Percentiles rank a stretch among this genome's conserved stretches.
Conservation (phyloP, 192 early-diverging fungal genomes). For the Dimargaris verticillata region DNA sequence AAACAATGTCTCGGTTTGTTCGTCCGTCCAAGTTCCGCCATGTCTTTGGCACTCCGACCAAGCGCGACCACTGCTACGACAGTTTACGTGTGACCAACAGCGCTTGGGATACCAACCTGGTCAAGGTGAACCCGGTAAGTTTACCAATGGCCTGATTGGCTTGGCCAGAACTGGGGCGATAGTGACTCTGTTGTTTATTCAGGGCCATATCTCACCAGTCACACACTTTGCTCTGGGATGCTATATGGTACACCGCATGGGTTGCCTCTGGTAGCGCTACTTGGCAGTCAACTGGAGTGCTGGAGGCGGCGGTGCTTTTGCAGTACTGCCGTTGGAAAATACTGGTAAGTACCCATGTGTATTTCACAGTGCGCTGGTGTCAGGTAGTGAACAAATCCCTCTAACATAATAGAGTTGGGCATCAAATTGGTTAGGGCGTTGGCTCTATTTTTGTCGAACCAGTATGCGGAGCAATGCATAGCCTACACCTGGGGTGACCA, state of each 20-base stretch:
- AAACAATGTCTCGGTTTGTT: slow-evolving; percentile 59
- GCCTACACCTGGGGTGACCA: no score
- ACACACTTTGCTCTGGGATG: no score
- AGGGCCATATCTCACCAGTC: no score
- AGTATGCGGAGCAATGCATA: no score
- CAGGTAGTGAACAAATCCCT: no score
- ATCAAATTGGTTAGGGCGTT: no score
- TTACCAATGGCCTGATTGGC: not conserved
- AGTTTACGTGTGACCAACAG: slow-evolving; percentile 74
- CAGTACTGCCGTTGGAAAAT: slow-evolving; percentile 57
- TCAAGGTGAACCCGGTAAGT: slow-evolving; percentile 80
- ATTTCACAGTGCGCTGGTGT: no score
- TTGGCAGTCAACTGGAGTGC: slow-evolving; percentile 67
- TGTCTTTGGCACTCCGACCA: slow-evolving; percentile 77
- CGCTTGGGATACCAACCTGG: slow-evolving; percentile 97
- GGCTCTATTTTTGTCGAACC: no score
- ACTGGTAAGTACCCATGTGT: slow-evolving; percentile 23
- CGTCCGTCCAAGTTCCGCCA: slow-evolving; percentile 81
- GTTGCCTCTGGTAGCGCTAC: slow-evolving; percentile 30
- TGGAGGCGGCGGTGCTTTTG: slow-evolving; percentile 86
- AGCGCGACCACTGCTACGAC: slow-evolving; percentile 85
- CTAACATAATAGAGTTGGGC: no score
- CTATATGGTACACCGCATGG: no score
- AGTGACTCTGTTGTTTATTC: no score
- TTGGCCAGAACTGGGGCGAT: no score